These are phyloP conservation scores for Penicillium freii DNA, from an alignment of 2,329 filamentous ascomycete species.

Conservation along the genomic window DNA sequence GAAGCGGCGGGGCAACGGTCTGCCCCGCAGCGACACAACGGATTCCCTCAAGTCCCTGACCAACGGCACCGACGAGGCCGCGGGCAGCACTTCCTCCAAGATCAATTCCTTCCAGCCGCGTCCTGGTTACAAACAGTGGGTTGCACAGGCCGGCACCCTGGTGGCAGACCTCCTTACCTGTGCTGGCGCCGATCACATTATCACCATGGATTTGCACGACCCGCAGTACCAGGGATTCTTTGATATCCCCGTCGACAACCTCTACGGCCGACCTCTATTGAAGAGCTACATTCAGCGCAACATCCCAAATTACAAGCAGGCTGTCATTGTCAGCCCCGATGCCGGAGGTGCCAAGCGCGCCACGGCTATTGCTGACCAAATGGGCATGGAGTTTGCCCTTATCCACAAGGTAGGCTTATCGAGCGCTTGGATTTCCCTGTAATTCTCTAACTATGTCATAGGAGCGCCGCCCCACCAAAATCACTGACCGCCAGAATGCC, in stretches of 20 bases:
- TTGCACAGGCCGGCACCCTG: conserved; percentile 92
- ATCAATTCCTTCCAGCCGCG: conserved; percentile 71
- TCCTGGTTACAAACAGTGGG: conserved; percentile 97
- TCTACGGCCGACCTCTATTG: conserved; percentile 66
- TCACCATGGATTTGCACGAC: conserved; percentile 96
- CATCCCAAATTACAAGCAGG: conserved; percentile 79
- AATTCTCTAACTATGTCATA: conserved; percentile 40
- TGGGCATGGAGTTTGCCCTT: conserved; percentile 92
- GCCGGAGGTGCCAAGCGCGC: conserved; percentile 95
- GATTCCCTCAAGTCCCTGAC: conserved; percentile 40
- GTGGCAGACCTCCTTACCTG: conserved; percentile 93
- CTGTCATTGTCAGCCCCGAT: conserved; percentile 93
- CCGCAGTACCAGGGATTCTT: conserved; percentile 99
- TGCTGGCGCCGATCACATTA: conserved; percentile 92
- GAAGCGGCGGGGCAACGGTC: conserved; percentile 44
- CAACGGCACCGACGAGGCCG: conserved; percentile 62
- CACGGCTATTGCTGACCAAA: conserved; percentile 87
- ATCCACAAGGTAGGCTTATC: conserved; percentile 80
- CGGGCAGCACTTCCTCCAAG: conserved; percentile 54
- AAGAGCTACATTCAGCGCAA: conserved; percentile 71
- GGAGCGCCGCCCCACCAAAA: conserved; percentile 86
- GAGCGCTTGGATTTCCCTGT: background rate
- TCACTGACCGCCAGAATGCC: conserved; percentile 73
- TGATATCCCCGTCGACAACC: conserved; percentile 96
- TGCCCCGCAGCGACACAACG: conserved; percentile 39